phyloP scores from a whole-genome alignment of 495 filamentous ascomycete species.

The Margaritispora aquatica region DNA sequence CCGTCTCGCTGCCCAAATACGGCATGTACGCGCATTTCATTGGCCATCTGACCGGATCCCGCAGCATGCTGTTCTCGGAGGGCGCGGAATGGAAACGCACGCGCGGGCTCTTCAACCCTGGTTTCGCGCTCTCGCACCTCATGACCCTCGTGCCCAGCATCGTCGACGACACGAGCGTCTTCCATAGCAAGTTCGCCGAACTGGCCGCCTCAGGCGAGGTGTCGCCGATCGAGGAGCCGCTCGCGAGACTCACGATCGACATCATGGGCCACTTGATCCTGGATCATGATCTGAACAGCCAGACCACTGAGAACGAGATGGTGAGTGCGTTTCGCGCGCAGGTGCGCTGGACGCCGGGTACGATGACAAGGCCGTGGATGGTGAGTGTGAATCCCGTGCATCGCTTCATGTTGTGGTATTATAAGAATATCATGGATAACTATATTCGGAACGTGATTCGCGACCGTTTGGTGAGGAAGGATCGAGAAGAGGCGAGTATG shows the following conservation, averaged over 20 bases:
- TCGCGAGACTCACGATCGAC: slow-evolving; percentile 62
- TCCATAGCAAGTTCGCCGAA: slow-evolving; percentile 26
- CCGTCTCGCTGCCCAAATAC: neutral
- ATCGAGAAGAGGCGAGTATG: neutral
- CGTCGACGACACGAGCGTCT: slow-evolving; percentile 31
- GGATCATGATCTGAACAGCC: slow-evolving; percentile 24
- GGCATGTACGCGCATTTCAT: neutral
- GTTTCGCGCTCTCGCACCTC: slow-evolving; percentile 33
- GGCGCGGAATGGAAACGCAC: slow-evolving; percentile 33
- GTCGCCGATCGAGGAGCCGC: slow-evolving; percentile 56
- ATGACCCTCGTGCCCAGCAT: slow-evolving; percentile 30
- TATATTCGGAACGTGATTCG: slow-evolving; percentile 30
- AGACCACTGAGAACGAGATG: slow-evolving; percentile 28
- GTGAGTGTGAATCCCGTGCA: slow-evolving; percentile 10
- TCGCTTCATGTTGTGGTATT: slow-evolving; percentile 24
- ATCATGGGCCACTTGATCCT: slow-evolving; percentile 41
- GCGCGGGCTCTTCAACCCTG: slow-evolving; percentile 34
- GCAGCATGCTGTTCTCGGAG: slow-evolving; percentile 2
- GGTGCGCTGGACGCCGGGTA: slow-evolving; percentile 11
- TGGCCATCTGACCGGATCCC: slow-evolving; percentile 1
- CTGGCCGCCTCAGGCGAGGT: slow-evolving; percentile 21
- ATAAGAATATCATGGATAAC: slow-evolving; percentile 25
- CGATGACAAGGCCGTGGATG: slow-evolving; percentile 21
- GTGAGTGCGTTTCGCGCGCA: slow-evolving; percentile 26
- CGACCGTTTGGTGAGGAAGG: slow-evolving; percentile 20